These are phyloP conservation scores for Mucor plumbeus DNA, from an alignment of 371 early-diverging fungal genomes.

Conservation along the genomic window DNA sequence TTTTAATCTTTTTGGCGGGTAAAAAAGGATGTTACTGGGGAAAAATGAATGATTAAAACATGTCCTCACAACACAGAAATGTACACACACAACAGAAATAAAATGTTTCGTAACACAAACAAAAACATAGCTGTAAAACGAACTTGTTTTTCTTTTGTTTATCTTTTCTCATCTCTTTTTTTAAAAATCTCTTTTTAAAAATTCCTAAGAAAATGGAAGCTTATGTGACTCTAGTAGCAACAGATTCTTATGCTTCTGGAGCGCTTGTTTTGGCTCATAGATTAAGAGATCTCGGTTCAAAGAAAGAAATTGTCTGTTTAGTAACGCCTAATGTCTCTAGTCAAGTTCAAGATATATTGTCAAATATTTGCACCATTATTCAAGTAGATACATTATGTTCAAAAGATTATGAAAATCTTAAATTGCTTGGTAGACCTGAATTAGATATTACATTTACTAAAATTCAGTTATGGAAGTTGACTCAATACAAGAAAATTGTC, in stretches of 20 bases:
- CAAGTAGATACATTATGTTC: slow-evolving; percentile 64
- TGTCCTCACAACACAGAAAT: not conserved
- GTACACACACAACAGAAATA: slow-evolving; percentile 4
- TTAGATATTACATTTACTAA: slow-evolving; percentile 90
- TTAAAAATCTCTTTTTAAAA: not conserved
- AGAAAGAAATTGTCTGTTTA: slow-evolving; percentile 70
- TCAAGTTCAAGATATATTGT: slow-evolving; percentile 51
- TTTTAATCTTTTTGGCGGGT: not conserved
- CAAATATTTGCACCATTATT: slow-evolving; percentile 68
- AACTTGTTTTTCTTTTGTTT: slow-evolving; percentile 7
- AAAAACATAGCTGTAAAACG: not conserved
- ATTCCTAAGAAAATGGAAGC: slow-evolving; percentile 51
- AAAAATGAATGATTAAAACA: not conserved
- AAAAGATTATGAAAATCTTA: slow-evolving; percentile 60
- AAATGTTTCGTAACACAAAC: slow-evolving; percentile 13
- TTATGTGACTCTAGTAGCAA: slow-evolving; percentile 77
- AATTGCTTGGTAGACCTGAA: slow-evolving; percentile 86
- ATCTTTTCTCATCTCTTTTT: slow-evolving; percentile 9
- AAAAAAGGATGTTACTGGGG: not conserved
- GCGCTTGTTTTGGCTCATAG: slow-evolving; percentile 84
- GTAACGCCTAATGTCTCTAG: slow-evolving; percentile 65
- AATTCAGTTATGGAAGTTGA: slow-evolving; percentile 81
- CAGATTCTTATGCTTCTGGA: slow-evolving; percentile 82
- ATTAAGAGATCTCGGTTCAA: slow-evolving; percentile 69
- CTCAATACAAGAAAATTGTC: slow-evolving; percentile 68